These are phyloP conservation scores for Aureobasidium musti DNA, from an alignment of 2,329 filamentous ascomycete genomes.

Conservation along the genomic window DNA sequence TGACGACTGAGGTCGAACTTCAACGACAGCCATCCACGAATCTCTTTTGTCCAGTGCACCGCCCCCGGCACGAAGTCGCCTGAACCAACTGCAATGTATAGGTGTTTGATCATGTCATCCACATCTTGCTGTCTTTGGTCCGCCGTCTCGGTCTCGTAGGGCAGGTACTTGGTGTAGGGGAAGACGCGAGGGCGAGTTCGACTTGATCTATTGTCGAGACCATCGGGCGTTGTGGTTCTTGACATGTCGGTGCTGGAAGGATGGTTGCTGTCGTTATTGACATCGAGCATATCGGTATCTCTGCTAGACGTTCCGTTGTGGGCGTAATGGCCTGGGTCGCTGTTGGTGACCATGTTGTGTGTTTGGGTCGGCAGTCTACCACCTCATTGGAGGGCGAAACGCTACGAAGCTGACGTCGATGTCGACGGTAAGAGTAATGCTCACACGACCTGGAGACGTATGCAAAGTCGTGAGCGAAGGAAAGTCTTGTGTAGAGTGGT, in stretches of 20 bases:
- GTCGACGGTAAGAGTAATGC: slow-evolving; percentile 15
- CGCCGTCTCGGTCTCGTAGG: slow-evolving; percentile 84
- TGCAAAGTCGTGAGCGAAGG: neutral
- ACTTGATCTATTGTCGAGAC: slow-evolving; percentile 58
- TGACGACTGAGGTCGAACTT: slow-evolving; percentile 95
- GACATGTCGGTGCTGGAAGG: slow-evolving; percentile 66
- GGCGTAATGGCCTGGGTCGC: neutral
- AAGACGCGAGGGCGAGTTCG: slow-evolving; percentile 81
- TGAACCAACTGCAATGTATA: slow-evolving; percentile 87
- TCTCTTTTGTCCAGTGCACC: slow-evolving; percentile 94
- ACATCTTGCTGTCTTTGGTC: slow-evolving; percentile 74
- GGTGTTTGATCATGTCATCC: slow-evolving; percentile 84
- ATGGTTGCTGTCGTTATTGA: slow-evolving; percentile 4
- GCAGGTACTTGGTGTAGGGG: slow-evolving; percentile 86
- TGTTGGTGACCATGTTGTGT: slow-evolving; percentile 24
- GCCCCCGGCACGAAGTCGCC: slow-evolving; percentile 94
- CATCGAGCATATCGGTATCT: slow-evolving; percentile 12
- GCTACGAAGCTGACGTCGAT: slow-evolving; percentile 27
- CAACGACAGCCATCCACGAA: slow-evolving; percentile 90
- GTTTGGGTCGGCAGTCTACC: neutral
- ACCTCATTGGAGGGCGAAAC: slow-evolving; percentile 17
- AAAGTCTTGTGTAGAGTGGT: neutral
- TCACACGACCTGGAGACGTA: slow-evolving; percentile 20
- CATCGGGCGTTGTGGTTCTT: slow-evolving; percentile 77
- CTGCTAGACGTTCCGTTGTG: neutral